Base-by-base conservation (phyloP, 2,329 filamentous ascomycete genomes). In the Clonostachys rhizophaga region DNA sequence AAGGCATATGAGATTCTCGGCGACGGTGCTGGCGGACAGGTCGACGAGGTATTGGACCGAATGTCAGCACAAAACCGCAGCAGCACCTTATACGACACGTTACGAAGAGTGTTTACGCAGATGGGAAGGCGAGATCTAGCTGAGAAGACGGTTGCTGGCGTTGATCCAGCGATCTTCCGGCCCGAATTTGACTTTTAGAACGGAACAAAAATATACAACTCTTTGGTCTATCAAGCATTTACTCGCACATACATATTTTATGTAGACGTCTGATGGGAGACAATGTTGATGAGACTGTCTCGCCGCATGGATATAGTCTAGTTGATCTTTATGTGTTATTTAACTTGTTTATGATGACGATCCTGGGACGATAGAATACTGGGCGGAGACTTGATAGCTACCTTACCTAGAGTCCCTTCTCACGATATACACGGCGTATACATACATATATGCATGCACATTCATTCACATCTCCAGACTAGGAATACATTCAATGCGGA, bases 11-110 rank as follows among this genome's bases (percentile, higher is more conserved):
- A 96, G 69, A 84, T 96, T 13, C 78, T 96, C 2, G 86, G 84
- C 46, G 72, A 70, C 36, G 74, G 65, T 10, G 71, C 65, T 11
- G 58, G 52, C 10, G 55, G 58, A 35, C 58, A 64, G 40, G 63
- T 72, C 20, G 91, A 96, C 58, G 83, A 81, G 48, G 83, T 89
- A 55, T 75, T 96, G 17, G 89, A 96, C 61, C 79, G 87, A 50
- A 91, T 96, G 84, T 86, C 95, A 47, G 86, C 86, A 45, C 92
- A 97, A 74, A 99, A 99, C 69, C 85, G 95, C 64, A 96, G 90
- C 73, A 96, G 91, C 44, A 99, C 96, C 59, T 72, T 99, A 49
- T 96, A 96, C 66, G 95, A 99, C 66, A 99, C 95, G 12, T 72
- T 99, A 52, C 75, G 92, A 52, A 77, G 95, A 50, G 94, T 97